Base-by-base conservation (phyloP, 2,329 filamentous ascomycete genomes). In the Penicillium sp. region DNA sequence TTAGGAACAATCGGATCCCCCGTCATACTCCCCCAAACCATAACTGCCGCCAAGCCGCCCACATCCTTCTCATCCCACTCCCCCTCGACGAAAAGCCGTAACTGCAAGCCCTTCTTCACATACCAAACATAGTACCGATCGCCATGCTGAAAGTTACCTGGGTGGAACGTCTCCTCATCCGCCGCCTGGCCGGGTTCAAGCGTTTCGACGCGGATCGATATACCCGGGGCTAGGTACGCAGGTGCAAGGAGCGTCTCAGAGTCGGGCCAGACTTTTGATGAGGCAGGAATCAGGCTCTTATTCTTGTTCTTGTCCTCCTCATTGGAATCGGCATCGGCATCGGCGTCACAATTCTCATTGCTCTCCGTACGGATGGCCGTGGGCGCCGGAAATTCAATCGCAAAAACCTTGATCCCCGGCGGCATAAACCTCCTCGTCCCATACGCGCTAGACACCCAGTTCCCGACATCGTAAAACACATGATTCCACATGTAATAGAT, bases 401-500 rank as follows among this genome's bases (percentile, higher is more conserved):
- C 2, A 41, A 41, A 41, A 13, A 41, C 35, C 8, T 41, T 3
- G 2, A 41, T 15, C 1, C 35, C 35, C 0, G 35, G 35, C 35
- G 35, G 35, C 8, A 15, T 5, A 41, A 41, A 41, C 35, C 35
- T 41, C 9, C 11, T 5, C 35, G 11, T 15, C 11, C 35, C 35
- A 41, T 41, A 41, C 5, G 3, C 15, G 2, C 9, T 15, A 3
- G 11, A 15, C 8, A 41, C 2, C 35, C 35, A 46, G 31, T 47
- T 56, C 21, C 23, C 48, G 26, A 51, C 48, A 30, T 51, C 48
- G 7, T 51, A 51, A 11, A 51, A 31, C 7, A 51, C 23, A 30
- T 51, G 48, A 30, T 51, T 51, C 23, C 26, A 51, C 48, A 51
- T 51, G 17, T 31, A 51, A n/a, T 30, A 51, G 4, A 51, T 23